Evolutionary conservation across 108 stramenopile species (phyloP).

Genomic region (Fragilariopsis cylindrus): DNA sequence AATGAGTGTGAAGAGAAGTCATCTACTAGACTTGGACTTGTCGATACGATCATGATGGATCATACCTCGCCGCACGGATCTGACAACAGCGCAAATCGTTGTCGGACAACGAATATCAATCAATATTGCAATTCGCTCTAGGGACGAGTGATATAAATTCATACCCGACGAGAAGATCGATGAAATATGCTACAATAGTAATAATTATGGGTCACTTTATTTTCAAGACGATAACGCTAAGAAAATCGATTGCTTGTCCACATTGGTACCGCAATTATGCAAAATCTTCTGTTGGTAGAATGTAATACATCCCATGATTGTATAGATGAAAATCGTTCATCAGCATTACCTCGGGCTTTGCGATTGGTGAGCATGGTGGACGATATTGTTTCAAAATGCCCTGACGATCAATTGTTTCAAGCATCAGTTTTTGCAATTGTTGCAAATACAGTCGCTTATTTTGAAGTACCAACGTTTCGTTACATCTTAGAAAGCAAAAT

Average conservation of each 20-base stretch:
- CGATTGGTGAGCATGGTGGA: slow-evolving; percentile 8
- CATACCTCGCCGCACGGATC: neutral
- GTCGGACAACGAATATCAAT: neutral
- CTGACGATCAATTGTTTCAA: neutral
- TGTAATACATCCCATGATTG: neutral
- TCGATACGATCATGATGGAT: neutral
- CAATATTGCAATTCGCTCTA: neutral
- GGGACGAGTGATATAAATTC: neutral
- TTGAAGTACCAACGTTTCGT: slow-evolving; percentile 9
- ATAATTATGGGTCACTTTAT: neutral
- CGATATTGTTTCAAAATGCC: neutral
- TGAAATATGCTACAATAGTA: neutral
- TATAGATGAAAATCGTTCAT: neutral
- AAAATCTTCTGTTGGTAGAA: slow-evolving; percentile 1
- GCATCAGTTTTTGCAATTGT: slow-evolving; percentile 8
- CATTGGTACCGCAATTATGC: neutral
- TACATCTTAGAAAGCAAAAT: neutral
- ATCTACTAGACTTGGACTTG: neutral
- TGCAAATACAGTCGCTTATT: slow-evolving; percentile 1
- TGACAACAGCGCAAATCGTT: neutral
- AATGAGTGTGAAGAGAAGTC: neutral
- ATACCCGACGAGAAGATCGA: neutral
- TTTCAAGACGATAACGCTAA: neutral
- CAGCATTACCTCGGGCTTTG: neutral
- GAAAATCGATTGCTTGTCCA: neutral